Conservation (phyloP, 495 filamentous ascomycete species). For the Physcia stellaris region DNA sequence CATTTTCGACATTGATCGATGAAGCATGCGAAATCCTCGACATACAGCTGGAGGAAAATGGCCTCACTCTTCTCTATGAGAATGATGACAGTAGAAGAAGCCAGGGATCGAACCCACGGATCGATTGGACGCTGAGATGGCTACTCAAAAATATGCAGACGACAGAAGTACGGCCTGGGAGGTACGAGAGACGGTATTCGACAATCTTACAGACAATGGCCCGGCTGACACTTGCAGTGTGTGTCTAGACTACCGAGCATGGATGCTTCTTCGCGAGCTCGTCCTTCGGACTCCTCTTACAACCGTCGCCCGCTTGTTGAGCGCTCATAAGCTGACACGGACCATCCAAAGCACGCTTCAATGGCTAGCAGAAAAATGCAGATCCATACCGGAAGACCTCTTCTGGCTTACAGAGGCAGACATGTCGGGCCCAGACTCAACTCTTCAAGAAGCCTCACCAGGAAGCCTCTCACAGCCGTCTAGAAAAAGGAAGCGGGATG, state of each 20-base stretch:
- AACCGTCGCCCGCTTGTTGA: conserved; percentile 34
- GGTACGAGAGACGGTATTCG: too few species aligned
- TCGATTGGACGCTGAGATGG: conserved; percentile 58
- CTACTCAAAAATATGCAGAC: conserved; percentile 45
- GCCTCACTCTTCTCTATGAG: background rate
- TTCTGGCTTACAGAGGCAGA: background rate
- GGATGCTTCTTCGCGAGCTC: conserved; percentile 34
- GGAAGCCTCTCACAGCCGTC: conserved; percentile 5
- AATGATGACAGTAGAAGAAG: background rate
- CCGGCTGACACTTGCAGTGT: too few species aligned
- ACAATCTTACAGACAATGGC: too few species aligned
- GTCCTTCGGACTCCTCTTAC: conserved; percentile 29
- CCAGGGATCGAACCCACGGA: conserved; percentile 28
- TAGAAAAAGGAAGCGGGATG: conserved; percentile 29
- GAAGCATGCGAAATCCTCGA: conserved; percentile 36
- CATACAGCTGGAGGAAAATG: conserved; percentile 19
- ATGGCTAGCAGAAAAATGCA: conserved; percentile 9
- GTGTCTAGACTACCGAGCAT: conserved; percentile 31
- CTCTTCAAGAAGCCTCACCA: conserved; percentile 11
- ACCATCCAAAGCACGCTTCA: conserved; percentile 31
- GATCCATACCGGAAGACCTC: background rate
- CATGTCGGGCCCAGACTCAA: background rate
- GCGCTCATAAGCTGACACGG: conserved; percentile 34
- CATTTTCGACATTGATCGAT: conserved; percentile 27
- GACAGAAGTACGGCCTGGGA: conserved; percentile 12